Percentiles rank a stretch among this genome's conserved stretches.
Conservation (phyloP, 2,329 filamentous ascomycete species). For the Fonsecaea multimorphosa region DNA sequence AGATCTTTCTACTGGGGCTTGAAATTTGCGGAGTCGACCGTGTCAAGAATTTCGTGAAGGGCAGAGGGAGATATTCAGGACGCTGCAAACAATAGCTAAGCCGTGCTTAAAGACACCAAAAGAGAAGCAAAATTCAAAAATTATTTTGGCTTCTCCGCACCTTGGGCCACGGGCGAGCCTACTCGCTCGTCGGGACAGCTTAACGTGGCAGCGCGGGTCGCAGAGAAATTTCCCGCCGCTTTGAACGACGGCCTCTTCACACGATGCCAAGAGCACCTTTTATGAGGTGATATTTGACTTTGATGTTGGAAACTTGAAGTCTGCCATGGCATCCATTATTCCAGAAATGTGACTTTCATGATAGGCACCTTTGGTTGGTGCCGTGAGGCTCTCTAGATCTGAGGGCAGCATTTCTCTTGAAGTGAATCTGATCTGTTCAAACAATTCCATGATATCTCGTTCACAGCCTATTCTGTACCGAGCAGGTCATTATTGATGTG, state of each 20-base stretch:
- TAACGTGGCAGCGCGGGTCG: not conserved
- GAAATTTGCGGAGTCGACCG: not conserved
- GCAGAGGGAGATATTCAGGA: not conserved
- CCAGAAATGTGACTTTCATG: too few species aligned
- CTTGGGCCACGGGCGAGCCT: not conserved
- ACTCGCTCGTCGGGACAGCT: not conserved
- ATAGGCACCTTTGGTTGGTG: too few species aligned
- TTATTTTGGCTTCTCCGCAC: constrained; percentile 19
- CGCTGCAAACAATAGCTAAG: not conserved
- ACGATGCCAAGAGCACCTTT: not conserved
- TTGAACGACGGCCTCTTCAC: not conserved
- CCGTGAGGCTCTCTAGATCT: too few species aligned
- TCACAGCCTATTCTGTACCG: too few species aligned
- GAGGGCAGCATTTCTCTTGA: too few species aligned
- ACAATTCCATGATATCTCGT: too few species aligned
- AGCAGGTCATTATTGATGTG: too few species aligned
- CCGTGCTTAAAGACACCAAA: not conserved
- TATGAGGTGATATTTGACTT: too few species aligned
- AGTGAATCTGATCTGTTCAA: too few species aligned
- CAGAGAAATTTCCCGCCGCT: not conserved
- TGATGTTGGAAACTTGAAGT: too few species aligned
- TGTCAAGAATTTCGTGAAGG: not conserved
- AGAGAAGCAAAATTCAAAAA: constrained; percentile 1
- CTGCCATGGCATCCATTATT: too few species aligned
- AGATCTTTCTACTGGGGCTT: not conserved